A percentile compares a stretch with the other conserved stretches of the same genome.
phyloP scores from a whole-genome alignment of 257 asterid genomes.

The Linderniella brevidens region DNA sequence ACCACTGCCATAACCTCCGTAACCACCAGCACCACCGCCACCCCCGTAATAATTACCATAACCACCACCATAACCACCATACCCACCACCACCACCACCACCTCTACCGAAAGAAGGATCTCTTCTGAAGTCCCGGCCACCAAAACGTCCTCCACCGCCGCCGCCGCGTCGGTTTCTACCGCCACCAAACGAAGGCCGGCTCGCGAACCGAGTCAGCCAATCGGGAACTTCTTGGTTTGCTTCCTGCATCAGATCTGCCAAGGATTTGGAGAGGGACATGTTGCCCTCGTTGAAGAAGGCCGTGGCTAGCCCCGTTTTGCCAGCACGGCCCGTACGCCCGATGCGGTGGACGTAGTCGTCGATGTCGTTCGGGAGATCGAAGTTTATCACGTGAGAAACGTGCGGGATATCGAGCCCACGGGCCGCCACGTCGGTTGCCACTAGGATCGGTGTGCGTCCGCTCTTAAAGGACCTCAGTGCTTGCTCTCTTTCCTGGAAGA shows the following conservation, averaged over 20 bases:
- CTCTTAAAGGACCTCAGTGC: conserved; percentile 78
- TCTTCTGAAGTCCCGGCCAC: conserved; percentile 66
- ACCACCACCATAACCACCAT: conserved; percentile 28
- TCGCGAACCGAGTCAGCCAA: conserved; percentile 57
- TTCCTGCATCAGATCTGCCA: conserved; percentile 66
- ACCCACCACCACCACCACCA: conserved; percentile 23
- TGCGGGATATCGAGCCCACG: conserved; percentile 88
- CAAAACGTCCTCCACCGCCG: conserved; percentile 55
- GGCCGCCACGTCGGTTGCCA: conserved; percentile 91
- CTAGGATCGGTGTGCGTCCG: conserved; percentile 70
- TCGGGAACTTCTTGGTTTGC: conserved; percentile 87
- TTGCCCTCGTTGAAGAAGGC: conserved; percentile 70
- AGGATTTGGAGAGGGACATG: conserved; percentile 45
- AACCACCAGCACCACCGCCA: conserved; percentile 11
- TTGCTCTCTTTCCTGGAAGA: conserved; percentile 60
- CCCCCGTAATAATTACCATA: conserved; percentile 14
- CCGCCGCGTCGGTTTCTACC: conserved; percentile 43
- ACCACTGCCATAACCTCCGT: too few relatives aligned
- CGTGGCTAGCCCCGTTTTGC: conserved; percentile 72
- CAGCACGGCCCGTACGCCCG: conserved; percentile 89
- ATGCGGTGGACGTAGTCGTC: conserved; percentile 84
- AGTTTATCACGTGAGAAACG: conserved; percentile 68
- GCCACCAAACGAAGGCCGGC: conserved; percentile 44
- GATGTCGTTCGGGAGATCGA: conserved; percentile 77
- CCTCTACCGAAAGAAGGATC: conserved; percentile 34